phyloP scores from a whole-genome alignment of 2,329 filamentous ascomycete genomes.

The Phyllosticta citribraziliensis region DNA sequence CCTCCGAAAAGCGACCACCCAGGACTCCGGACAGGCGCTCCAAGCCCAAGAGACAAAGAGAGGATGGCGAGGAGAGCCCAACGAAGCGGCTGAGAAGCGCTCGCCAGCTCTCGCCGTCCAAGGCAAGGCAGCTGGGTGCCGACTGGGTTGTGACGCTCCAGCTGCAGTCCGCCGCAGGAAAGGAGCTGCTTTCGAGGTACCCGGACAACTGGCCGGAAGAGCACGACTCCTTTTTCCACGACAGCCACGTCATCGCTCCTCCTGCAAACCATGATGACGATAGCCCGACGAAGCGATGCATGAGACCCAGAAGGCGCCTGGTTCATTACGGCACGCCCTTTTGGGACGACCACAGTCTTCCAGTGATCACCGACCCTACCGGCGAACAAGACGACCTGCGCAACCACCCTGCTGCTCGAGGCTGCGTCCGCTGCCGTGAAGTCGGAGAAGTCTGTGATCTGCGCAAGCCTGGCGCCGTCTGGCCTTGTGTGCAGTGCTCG shows the following conservation, averaged over 20 bases:
- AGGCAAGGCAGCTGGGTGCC: slow-evolving; percentile 11
- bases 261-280: neutral
- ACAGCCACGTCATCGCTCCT: neutral
- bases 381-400: slow-evolving; percentile 20
- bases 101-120: neutral
- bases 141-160: slow-evolving; percentile 17
- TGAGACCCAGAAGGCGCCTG: neutral
- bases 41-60: neutral
- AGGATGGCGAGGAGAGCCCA: neutral
- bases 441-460: slow-evolving; percentile 18
- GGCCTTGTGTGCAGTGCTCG: slow-evolving; percentile 14
- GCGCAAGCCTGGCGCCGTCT: slow-evolving; percentile 21
- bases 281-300: neutral
- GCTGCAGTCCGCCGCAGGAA: slow-evolving; percentile 15
- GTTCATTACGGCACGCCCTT: neutral
- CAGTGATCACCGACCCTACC: slow-evolving; percentile 18
- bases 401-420: slow-evolving; percentile 24
- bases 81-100: neutral
- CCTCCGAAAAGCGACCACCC: neutral
- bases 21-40: neutral
- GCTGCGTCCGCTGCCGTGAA: slow-evolving; percentile 24
- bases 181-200: neutral
- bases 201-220: neutral
- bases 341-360: neutral
- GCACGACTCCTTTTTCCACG: neutral